Evolutionary conservation across 164 flowering plant species (phyloP).

Genomic region (Saururus chinensis): DNA sequence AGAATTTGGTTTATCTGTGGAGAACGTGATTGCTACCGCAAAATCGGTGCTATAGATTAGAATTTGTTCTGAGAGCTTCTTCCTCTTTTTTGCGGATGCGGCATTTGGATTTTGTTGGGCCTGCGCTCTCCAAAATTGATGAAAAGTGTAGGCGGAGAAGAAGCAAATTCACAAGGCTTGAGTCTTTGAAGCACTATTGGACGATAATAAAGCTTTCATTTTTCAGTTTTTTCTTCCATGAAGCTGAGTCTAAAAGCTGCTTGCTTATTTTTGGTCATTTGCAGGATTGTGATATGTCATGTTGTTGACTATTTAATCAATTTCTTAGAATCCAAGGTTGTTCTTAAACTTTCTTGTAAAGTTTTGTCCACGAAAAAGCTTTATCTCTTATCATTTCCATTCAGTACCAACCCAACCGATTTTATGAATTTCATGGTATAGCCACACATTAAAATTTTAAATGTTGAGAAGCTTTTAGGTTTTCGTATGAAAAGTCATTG

Average conservation of each 20-base stretch:
- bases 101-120: constrained; percentile 7
- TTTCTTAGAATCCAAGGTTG: too few species aligned
- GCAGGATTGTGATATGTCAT: neutral
- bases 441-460: too few species aligned
- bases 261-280: neutral
- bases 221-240: neutral
- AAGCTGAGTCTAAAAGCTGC: neutral
- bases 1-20: constrained; percentile 81
- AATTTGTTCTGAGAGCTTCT: neutral
- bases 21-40: constrained; percentile 84
- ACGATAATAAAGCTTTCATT: constrained; percentile 2
- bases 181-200: neutral
- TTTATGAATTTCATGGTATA: too few species aligned
- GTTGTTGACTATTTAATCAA: too few species aligned
- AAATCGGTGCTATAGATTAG: constrained; percentile 38
- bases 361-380: too few species aligned
- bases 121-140: neutral
- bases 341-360: too few species aligned
- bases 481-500: too few species aligned
- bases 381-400: too few species aligned
- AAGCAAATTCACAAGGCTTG: constrained; percentile 2
- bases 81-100: constrained; percentile 8
- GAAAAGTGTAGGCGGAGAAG: neutral
- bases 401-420: too few species aligned
- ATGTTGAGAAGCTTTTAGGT: too few species aligned